Base-by-base conservation (phyloP, 1,284 basidiomycete genomes). In the Ceratobasidium sp. region DNA sequence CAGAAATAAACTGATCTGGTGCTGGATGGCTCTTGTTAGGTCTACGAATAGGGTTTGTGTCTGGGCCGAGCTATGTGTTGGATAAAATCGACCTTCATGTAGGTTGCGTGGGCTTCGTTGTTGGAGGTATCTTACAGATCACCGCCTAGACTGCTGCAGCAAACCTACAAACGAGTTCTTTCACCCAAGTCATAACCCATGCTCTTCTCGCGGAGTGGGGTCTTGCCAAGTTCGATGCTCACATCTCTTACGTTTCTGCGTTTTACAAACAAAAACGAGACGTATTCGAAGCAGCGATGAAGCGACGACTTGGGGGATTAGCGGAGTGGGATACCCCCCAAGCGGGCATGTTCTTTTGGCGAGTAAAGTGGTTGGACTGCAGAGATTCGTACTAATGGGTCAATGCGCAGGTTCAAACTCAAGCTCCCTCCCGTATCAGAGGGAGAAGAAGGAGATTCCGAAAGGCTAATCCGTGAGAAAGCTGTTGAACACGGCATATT, bases 281-380 rank as follows among this genome's bases (percentile, higher is more conserved):
- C 83, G 87, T 91, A 10, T 98, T 98, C 84, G 94, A 97, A 83
- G 84, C 85, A 0, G 92, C 93, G 44, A 93, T 97, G 84, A 87
- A 89, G 77, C 90, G 89, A 83, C 89, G 97, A 83, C 89, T 98
- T 44, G 49, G 2, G 26, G 94, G 91, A 1, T 85, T 97, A 26
- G 95, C 92, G 5, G 92, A 93, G 81, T 99, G 97, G 96, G 90
- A 87, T 56, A 88, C 89, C 0, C 97, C 97, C 0, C 92, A 95
- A 73, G 94, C 97, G 2, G 97, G 97, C 80, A 94, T 96, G 94
- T 96, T 97, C 86, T 91, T 95, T 83, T 97, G 95, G 95, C 93
- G 83, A 79, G 91, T 88, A 20, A 77, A 20, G 40, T 40, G 4
- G 6, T 12, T 55, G 49, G 73, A 72, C 70, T 66, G 6, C 39